phyloP scores from a whole-genome alignment of 306 rosid genomes.

The Prunus fruticosa region DNA sequence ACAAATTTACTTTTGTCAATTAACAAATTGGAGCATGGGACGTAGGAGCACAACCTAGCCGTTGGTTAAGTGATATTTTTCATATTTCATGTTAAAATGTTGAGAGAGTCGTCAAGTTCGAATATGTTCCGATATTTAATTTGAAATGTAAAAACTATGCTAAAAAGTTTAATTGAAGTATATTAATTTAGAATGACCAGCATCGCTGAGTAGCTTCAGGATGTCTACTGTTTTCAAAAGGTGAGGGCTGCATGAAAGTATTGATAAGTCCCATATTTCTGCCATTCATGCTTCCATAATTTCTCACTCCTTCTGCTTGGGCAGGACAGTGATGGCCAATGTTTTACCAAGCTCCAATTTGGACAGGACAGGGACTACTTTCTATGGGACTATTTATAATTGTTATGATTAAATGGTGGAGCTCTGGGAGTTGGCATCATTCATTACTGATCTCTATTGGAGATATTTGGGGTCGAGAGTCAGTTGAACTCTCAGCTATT shows the following conservation, averaged over 20 bases:
- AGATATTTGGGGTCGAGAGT: neutral
- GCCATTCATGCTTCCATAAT: constrained; percentile 5
- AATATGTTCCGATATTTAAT: neutral
- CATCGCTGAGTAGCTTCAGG: neutral
- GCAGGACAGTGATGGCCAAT: constrained; percentile 9
- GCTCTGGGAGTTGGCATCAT: neutral
- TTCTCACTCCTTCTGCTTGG: neutral
- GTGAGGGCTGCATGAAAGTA: constrained; percentile 1
- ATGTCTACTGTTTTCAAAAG: neutral
- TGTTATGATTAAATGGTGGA: neutral
- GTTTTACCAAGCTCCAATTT: neutral
- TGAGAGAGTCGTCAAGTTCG: neutral
- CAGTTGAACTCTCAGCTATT: neutral
- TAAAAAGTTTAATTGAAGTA: neutral
- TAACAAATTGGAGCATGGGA: too few relatives aligned
- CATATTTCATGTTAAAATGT: too few relatives aligned
- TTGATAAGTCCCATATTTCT: neutral
- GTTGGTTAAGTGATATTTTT: too few relatives aligned
- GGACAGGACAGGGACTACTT: too few relatives aligned
- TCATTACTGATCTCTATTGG: neutral
- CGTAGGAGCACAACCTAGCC: too few relatives aligned
- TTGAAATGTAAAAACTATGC: neutral
- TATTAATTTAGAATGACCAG: neutral
- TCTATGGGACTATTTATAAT: neutral
- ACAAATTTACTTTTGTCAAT: too few relatives aligned